Base-by-base conservation (phyloP, 106 monocot species). In the Allium sativum region DNA sequence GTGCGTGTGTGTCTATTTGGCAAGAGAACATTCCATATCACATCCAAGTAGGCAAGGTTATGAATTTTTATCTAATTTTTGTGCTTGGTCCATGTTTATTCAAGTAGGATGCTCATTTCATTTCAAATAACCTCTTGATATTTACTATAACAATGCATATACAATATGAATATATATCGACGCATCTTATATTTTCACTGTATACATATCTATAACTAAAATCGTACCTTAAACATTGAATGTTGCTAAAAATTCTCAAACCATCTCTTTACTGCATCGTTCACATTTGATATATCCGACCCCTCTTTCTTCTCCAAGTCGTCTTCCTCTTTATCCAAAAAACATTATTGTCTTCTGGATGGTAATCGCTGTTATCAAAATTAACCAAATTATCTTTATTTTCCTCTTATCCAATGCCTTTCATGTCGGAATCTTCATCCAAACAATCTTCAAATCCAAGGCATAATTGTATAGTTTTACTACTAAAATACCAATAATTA, bases 161-260 rank as follows among this genome's bases (percentile, higher is more conserved):
- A 31, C 31, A 31, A 31, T 31, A 31, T 31, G 31, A 31, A 31
- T 31, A 31, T 31, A 5, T 3, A 31, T 31, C 1, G 31, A 5
- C 5, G 31, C 5, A 31, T 31, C 31, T 31, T 31, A 31, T 31
- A 3, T 40, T 44, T 12, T 47, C 45, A 45, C 62, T 20, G 46
- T 12, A 20, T 62, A 62, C 62, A 46, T 21, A 21, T 41, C 12
- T 7, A 44, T 45, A 48, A 12, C 62, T 43, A 69, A 71, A 11
- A 75, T 74, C 95, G 79, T 62, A 90, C 98, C 98, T 98, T 98
- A 75, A 67, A 98, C 80, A 85, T 85, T 1, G 92, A 85, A 77
- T 91, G 91, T 72, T 92, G 92, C 66, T 82, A 61, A 67, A 70
- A 81, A 79, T 86, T 81, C 20, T 79, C 87, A 48, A 70, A 61